A percentile compares a stretch with the other conserved stretches of the same genome.
Evolutionary conservation across 2,329 filamentous ascomycete species (phyloP).

Genomic region (Trichoderma atroviride): DNA sequence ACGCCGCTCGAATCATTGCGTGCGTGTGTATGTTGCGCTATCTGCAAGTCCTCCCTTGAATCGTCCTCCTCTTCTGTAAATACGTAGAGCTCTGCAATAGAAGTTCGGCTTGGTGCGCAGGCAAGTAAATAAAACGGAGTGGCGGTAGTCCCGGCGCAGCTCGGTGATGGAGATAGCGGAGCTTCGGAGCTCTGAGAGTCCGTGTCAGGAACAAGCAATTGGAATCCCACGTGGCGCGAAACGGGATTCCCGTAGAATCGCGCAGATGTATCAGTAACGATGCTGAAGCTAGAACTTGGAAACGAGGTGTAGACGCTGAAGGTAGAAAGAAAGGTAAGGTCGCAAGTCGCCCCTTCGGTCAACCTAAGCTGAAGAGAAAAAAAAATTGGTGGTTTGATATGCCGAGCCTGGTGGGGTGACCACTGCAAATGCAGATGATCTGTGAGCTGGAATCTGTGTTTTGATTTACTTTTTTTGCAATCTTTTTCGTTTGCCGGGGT

Average conservation of each 20-base stretch:
- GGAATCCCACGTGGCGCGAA: not conserved
- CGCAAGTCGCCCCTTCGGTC: constrained; percentile 1
- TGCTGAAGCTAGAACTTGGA: not conserved
- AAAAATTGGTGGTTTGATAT: not conserved
- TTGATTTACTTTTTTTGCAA: not conserved
- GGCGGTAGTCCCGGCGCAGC: constrained; percentile 20
- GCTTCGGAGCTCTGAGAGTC: constrained; percentile 24
- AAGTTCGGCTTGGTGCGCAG: not conserved
- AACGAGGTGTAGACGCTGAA: not conserved
- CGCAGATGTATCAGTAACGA: not conserved
- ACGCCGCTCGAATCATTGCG: constrained; percentile 18
- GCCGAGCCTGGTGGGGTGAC: constrained; percentile 18
- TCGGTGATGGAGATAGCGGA: constrained; percentile 26
- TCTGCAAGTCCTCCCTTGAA: not conserved
- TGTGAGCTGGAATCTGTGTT: not conserved
- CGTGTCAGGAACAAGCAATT: not conserved
- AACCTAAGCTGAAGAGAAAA: not conserved
- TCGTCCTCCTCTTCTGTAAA: not conserved
- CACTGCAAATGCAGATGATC: not conserved
- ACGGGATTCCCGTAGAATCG: not conserved
- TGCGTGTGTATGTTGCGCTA: not conserved
- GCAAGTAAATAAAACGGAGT: not conserved
- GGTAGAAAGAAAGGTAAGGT: not conserved
- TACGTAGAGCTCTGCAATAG: not conserved
- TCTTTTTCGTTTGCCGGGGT: not conserved